Conservation (phyloP, 73 alveolate species). For the Paramecium pentaurelia region DNA sequence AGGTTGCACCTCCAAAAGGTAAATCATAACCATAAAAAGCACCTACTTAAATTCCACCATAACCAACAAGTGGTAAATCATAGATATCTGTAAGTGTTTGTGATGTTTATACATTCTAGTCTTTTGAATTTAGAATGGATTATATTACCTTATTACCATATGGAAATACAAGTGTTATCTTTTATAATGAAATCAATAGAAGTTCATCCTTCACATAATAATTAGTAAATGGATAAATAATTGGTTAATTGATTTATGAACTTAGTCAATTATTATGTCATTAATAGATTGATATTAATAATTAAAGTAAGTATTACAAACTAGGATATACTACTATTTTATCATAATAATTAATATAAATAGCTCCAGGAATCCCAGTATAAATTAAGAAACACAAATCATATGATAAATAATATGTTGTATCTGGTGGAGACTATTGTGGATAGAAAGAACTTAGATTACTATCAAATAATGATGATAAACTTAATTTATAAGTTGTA, state of each 20-base stretch:
- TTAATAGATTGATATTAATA: neutral
- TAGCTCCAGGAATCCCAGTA: conserved; percentile 42
- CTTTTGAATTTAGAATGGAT: conserved; percentile 50
- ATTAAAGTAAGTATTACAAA: neutral
- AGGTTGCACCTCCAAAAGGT: neutral
- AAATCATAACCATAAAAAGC: conserved; percentile 7
- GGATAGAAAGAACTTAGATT: conserved; percentile 26
- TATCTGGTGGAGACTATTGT: conserved; percentile 52
- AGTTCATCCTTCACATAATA: conserved; percentile 47
- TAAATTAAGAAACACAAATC: conserved; percentile 3
- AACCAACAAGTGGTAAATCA: conserved; percentile 36
- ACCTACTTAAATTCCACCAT: conserved; percentile 1
- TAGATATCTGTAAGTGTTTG: conserved; percentile 20
- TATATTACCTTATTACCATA: conserved; percentile 50
- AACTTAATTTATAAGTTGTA: neutral
- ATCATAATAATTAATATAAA: neutral
- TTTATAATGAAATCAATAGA: neutral
- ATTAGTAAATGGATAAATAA: neutral
- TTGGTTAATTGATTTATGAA: conserved; percentile 5
- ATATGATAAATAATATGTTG: neutral
- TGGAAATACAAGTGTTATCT: neutral
- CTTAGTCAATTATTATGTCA: neutral
- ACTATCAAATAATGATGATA: neutral
- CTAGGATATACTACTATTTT: neutral
- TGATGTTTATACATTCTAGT: conserved; percentile 3